Conservation (phyloP, 805 yeast species). For the Pichia occidentalis region DNA sequence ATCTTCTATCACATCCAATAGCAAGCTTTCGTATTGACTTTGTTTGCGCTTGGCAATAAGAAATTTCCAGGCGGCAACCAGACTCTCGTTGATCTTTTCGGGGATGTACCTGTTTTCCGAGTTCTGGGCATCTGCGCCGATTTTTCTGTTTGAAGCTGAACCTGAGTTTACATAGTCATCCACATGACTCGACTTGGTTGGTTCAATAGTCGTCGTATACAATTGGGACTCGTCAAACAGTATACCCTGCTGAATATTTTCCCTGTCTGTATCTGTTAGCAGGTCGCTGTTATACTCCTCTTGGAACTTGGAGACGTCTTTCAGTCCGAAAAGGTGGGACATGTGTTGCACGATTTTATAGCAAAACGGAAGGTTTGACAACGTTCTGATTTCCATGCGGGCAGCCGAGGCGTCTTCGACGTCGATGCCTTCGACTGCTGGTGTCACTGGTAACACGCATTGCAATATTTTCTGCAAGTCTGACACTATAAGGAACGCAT, state of each 20-base stretch:
- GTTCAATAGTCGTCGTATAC: slow-evolving; percentile 6
- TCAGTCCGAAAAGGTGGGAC: slow-evolving; percentile 19
- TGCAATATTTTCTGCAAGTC: slow-evolving; percentile 32
- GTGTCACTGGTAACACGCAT: slow-evolving; percentile 32
- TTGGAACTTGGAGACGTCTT: slow-evolving; percentile 20
- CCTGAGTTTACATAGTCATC: slow-evolving; percentile 12
- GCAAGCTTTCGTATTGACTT: slow-evolving; percentile 43
- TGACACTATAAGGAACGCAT: slow-evolving; percentile 19
- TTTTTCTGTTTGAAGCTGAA: not conserved
- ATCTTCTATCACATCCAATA: slow-evolving; percentile 32
- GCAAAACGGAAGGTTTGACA: slow-evolving; percentile 27
- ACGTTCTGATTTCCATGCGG: slow-evolving; percentile 15
- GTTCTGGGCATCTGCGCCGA: not conserved
- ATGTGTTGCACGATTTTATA: slow-evolving; percentile 23
- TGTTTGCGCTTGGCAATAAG: slow-evolving; percentile 41
- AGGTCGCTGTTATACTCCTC: slow-evolving; percentile 27
- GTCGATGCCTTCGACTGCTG: slow-evolving; percentile 2
- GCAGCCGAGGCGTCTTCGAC: not conserved
- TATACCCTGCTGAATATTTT: slow-evolving; percentile 23
- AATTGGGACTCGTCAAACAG: slow-evolving; percentile 29
- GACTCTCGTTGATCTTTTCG: slow-evolving; percentile 14
- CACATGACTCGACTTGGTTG: slow-evolving; percentile 15
- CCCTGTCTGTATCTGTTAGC: slow-evolving; percentile 33
- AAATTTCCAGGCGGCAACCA: slow-evolving; percentile 39
- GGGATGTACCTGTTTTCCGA: slow-evolving; percentile 11